Percentiles rank a stretch among this genome's conserved stretches.
phyloP scores from a whole-genome alignment of 495 filamentous ascomycete genomes.

The Halenospora varia region DNA sequence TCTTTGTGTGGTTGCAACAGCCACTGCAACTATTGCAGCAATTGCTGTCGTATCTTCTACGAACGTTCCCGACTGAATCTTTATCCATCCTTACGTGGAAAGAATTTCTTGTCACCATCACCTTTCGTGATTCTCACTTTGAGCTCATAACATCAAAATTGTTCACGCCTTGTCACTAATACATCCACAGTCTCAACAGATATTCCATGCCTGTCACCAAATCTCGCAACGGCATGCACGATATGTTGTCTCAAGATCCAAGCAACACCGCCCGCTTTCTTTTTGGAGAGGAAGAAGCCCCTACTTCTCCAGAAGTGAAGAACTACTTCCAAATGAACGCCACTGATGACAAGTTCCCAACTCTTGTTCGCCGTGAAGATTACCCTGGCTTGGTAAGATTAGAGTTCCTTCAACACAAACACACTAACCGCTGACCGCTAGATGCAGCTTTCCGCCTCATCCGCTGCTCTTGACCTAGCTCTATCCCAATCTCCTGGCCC shows the following conservation, averaged over 20 bases:
- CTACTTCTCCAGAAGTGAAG: constrained; percentile 59
- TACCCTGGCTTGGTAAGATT: constrained; percentile 21
- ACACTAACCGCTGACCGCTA: constrained; percentile 22
- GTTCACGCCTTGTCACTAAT: constrained; percentile 27
- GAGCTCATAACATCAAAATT: not conserved
- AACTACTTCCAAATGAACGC: constrained; percentile 69
- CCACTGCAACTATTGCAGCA: too few relatives aligned
- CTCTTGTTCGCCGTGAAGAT: constrained; percentile 21
- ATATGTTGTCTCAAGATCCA: constrained; percentile 55
- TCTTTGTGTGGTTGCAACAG: too few relatives aligned
- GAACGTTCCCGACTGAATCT: not conserved
- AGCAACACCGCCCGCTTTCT: constrained; percentile 80
- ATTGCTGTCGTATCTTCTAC: not conserved
- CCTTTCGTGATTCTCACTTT: not conserved
- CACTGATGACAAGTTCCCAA: constrained; percentile 76
- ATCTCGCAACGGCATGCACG: constrained; percentile 53
- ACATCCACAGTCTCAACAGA: constrained; percentile 60
- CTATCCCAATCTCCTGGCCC: constrained; percentile 63
- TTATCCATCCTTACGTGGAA: not conserved
- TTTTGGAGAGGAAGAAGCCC: constrained; percentile 72
- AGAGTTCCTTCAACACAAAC: not conserved
- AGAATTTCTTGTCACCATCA: not conserved
- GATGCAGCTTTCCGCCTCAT: constrained; percentile 70
- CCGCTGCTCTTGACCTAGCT: constrained; percentile 77
- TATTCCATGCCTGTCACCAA: constrained; percentile 86